Percentiles rank a stretch among this genome's conserved stretches.
phyloP scores from a whole-genome alignment of 306 rosid genomes.

The Herpetospermum pedunculosum region DNA sequence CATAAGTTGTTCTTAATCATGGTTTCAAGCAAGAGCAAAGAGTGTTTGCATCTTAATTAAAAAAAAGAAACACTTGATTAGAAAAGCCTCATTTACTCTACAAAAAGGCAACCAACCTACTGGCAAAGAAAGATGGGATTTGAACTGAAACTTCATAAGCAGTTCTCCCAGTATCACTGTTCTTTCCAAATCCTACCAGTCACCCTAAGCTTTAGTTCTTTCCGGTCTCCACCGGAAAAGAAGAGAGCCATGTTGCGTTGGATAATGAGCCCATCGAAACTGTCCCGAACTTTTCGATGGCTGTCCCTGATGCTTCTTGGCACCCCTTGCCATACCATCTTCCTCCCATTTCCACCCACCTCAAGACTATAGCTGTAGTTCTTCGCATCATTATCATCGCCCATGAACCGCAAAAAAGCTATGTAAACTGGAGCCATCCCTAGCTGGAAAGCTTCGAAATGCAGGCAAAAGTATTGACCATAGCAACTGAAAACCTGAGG shows the following conservation, averaged over 20 bases:
- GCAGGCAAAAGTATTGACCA: slow-evolving; percentile 56
- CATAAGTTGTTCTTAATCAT: not conserved
- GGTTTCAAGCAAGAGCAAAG: slow-evolving; percentile 43
- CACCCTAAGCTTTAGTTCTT: slow-evolving; percentile 75
- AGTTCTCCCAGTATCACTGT: slow-evolving; percentile 26
- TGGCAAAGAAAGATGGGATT: not conserved
- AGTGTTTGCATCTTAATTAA: slow-evolving; percentile 52
- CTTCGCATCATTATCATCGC: slow-evolving; percentile 81
- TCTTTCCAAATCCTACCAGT: slow-evolving; percentile 95
- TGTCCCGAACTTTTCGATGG: slow-evolving; percentile 80
- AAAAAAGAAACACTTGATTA: slow-evolving; percentile 34
- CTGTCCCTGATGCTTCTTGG: slow-evolving; percentile 87
- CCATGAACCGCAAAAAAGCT: slow-evolving; percentile 89
- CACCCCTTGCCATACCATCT: slow-evolving; percentile 85
- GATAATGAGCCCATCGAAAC: slow-evolving; percentile 83
- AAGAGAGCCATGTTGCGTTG: slow-evolving; percentile 87
- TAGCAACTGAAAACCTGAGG: slow-evolving; percentile 85
- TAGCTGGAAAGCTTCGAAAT: slow-evolving; percentile 32
- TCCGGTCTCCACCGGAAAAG: slow-evolving; percentile 63
- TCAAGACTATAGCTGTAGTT: slow-evolving; percentile 51
- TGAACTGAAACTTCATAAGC: slow-evolving; percentile 7
- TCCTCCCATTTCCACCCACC: slow-evolving; percentile 80
- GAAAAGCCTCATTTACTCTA: slow-evolving; percentile 9
- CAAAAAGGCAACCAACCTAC: slow-evolving; percentile 2
- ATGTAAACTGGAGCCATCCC: slow-evolving; percentile 31